Evolutionary conservation across 1,284 basidiomycete species (phyloP), one percentile per base, ranked within the genome.

Genomic region (Serendipita sp.): DNA sequence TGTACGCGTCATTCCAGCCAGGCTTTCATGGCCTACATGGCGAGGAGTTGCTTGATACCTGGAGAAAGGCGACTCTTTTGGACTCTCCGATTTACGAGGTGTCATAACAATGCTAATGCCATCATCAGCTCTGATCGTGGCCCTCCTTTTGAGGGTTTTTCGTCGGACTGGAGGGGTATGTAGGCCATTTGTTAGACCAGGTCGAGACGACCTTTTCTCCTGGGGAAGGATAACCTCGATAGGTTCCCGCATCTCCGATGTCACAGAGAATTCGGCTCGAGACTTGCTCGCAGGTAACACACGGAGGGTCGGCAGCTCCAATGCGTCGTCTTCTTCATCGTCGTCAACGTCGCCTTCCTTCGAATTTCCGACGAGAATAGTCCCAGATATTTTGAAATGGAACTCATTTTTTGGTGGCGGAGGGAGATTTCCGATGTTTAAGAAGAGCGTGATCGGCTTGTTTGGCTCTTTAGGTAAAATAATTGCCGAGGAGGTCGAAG

Each of bases 391-490:
- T 12, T 74, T 79, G 70, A 89, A 86, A 2, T 77, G 79, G 68
- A 89, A 83, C 3, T 75, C 70, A 64, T 81, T 83, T 70, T 82
- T 84, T 34, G 79, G 73, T 2, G 84, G 80, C 1, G 81, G 79
- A n/a, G 82, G 73, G 13, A 89, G 74, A 49, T 88, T 85, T 68
- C 87, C 87, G 76, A 89, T 85, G 68, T 89, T 87, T 63, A 90
- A 68, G 69, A 88, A 87, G 3, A 90, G 72, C 0, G 85, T 87
- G 41, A 87, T 75, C 2, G 82, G 81, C 34, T 62, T 61, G 6
- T 58, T 60, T n/a, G 63, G 64, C 15, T n/a, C 75, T 73, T 15
- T 76, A 77, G 2, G 84, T 83, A 2, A 76, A 73, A 10, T 70
- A 72, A 29, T 32, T 26, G n/a, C 53, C 71, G 67, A 4, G 63